These are phyloP conservation scores for Saprolegnia diclina DNA, from an alignment of 352 stramenopile species.

Conservation along the genomic window DNA sequence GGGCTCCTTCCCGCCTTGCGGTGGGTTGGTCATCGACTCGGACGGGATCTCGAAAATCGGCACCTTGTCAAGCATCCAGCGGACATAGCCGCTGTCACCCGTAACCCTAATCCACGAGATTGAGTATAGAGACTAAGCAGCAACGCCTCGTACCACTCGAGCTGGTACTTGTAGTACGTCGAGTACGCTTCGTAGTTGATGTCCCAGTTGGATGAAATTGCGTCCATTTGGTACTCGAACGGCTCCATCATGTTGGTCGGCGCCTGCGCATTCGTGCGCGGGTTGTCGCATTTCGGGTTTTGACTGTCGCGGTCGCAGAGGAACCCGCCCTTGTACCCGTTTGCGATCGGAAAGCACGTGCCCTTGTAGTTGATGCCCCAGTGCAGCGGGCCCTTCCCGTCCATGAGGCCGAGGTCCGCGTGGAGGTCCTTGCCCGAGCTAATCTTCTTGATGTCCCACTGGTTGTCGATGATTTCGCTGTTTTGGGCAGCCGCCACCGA, in stretches of 20 bases:
- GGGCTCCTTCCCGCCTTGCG: constrained; percentile 30
- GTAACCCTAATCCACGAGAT: constrained; percentile 22
- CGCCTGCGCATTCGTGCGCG: constrained; percentile 34
- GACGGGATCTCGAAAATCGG: constrained; percentile 80
- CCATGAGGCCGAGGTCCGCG: constrained; percentile 35
- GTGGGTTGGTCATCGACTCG: constrained; percentile 35
- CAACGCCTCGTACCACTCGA: constrained; percentile 41
- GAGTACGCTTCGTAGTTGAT: constrained; percentile 53
- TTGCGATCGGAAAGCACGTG: constrained; percentile 31
- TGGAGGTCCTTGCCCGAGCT: constrained; percentile 45
- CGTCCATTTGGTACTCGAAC: constrained; percentile 77
- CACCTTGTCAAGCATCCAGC: constrained; percentile 55
- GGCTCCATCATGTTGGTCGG: constrained; percentile 50
- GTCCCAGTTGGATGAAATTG: constrained; percentile 67
- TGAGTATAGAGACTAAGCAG: not conserved
- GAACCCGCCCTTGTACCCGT: constrained; percentile 33
- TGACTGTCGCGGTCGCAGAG: constrained; percentile 39
- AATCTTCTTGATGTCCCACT: constrained; percentile 35
- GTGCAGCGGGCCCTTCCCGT: constrained; percentile 30
- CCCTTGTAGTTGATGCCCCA: constrained; percentile 38
- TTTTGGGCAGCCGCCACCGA: constrained; percentile 23
- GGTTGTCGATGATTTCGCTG: constrained; percentile 36
- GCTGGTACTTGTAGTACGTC: constrained; percentile 56
- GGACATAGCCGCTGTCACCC: constrained; percentile 37
- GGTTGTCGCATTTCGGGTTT: constrained; percentile 37